Evolutionary conservation across 345 rosid genomes (phyloP).

Genomic region (Draba incana): DNA sequence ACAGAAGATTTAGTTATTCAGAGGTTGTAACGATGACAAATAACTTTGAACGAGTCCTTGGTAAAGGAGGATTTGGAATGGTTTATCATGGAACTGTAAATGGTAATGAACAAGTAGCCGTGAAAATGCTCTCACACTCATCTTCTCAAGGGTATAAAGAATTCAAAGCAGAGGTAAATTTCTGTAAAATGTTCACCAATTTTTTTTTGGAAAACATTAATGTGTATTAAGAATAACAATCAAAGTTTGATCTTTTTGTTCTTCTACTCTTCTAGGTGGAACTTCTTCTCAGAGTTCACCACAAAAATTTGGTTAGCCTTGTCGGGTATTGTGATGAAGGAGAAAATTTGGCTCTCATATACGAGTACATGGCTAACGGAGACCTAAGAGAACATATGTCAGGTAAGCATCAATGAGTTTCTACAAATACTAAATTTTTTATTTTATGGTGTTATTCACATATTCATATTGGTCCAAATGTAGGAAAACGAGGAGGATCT

Average conservation of each 20-base stretch:
- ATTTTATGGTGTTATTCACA: not conserved
- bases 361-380: conserved; percentile 53
- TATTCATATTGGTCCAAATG: conserved; percentile 7
- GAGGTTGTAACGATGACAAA: conserved; percentile 48
- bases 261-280: conserved; percentile 39
- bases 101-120: conserved; percentile 46
- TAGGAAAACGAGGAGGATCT: conserved; percentile 35
- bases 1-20: conserved; percentile 39
- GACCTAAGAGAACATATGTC: conserved; percentile 38
- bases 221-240: not conserved
- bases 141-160: conserved; percentile 55
- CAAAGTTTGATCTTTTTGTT: not conserved
- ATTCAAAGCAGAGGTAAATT: conserved; percentile 51
- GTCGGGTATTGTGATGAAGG: conserved; percentile 54
- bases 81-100: conserved; percentile 49
- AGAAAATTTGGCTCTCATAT: conserved; percentile 45
- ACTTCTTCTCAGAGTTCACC: conserved; percentile 52
- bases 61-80: conserved; percentile 55
- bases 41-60: conserved; percentile 46
- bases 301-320: conserved; percentile 46
- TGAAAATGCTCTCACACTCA: conserved; percentile 50
- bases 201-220: not conserved
- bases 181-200: not conserved
- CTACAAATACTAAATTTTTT: not conserved
- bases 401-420: conserved; percentile 23